Percentiles rank a stretch among this genome's conserved stretches.
Conservation (phyloP, 257 asterid genomes). For the Gardenia jasminoides region DNA sequence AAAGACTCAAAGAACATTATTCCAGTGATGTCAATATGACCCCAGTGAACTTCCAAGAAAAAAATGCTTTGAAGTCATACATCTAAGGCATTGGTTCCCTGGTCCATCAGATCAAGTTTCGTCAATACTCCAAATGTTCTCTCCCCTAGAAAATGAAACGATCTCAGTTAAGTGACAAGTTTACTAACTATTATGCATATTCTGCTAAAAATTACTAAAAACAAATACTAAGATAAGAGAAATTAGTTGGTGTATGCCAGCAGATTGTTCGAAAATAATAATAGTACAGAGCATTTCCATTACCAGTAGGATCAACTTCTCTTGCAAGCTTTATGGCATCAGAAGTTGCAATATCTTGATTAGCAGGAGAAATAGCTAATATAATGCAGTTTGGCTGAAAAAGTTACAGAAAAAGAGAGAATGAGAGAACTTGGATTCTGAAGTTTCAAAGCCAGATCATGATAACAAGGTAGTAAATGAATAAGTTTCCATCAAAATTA, state of each 20-base stretch:
- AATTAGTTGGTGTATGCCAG: constrained; percentile 12
- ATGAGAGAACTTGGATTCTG: constrained; percentile 8
- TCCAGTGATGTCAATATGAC: background rate
- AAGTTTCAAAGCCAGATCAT: background rate
- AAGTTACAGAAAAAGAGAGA: background rate
- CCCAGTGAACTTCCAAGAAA: constrained; percentile 16
- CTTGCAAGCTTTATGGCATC: constrained; percentile 97
- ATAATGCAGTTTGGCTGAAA: constrained; percentile 90
- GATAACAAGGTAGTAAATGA: background rate
- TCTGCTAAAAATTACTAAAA: background rate
- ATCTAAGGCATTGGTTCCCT: constrained; percentile 92
- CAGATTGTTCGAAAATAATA: background rate
- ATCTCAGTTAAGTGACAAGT: constrained; percentile 10
- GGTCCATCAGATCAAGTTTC: constrained; percentile 96
- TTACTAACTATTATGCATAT: too few species aligned
- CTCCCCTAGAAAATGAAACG: constrained; percentile 54
- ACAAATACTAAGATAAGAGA: constrained; percentile 9
- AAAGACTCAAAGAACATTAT: background rate
- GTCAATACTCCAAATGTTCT: constrained; percentile 94
- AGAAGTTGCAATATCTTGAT: constrained; percentile 98
- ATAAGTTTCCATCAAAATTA: background rate
- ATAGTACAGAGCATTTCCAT: background rate
- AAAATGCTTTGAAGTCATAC: constrained; percentile 43
- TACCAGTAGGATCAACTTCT: constrained; percentile 97
- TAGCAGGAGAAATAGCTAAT: constrained; percentile 97